Base-by-base conservation (phyloP, 2,329 filamentous ascomycete species). In the Verticillium alfalfae region DNA sequence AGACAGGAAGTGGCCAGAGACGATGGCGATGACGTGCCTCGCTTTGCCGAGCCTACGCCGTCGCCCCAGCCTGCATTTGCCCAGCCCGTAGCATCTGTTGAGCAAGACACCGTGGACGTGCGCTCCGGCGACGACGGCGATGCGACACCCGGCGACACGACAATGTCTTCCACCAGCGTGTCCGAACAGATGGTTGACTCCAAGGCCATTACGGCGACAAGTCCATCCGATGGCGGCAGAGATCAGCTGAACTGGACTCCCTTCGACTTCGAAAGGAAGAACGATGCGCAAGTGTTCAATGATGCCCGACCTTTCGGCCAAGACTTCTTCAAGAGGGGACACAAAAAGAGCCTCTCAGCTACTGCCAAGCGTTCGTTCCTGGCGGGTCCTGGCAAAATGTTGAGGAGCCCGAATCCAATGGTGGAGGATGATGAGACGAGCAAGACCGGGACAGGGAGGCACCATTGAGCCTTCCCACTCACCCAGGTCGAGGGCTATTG, bases 11-110 rank as follows among this genome's bases (percentile, higher is more conserved):
- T 76, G 56, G 45, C n/a, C 3, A 84, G 81, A 18, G 84, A 83
- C 59, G 88, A 90, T 68, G 88, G 85, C 18, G 88, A 96, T 68
- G 84, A 89, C 58, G 87, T 94, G 31, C 88, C 90, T 26, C 80
- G 86, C 59, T 96, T 96, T 72, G 91, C 92, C 9, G 80, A 85
- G 59, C 81, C 80, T 15, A 59, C 58, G 9, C 58, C 67, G 10
- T 68, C 67, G 1, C 70, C 73, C 15, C 70, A 75, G 5, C 68
- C 71, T 0, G n/a, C 41, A 22, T 37, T 34, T 26, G 38, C 54
- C 8, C 59, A 65, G 38, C 61, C 60, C 63, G 45, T 59, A 60
- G 57, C 62, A 34, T 31, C 45, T 6, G 22, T 57, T 57, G n/a
- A 58, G 57, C 57, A 56, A 4, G 60, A 62, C 26, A 59, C 56